Evolutionary conservation across 495 filamentous ascomycete genomes (phyloP).

Genomic region (Aspergillus cristatus): DNA sequence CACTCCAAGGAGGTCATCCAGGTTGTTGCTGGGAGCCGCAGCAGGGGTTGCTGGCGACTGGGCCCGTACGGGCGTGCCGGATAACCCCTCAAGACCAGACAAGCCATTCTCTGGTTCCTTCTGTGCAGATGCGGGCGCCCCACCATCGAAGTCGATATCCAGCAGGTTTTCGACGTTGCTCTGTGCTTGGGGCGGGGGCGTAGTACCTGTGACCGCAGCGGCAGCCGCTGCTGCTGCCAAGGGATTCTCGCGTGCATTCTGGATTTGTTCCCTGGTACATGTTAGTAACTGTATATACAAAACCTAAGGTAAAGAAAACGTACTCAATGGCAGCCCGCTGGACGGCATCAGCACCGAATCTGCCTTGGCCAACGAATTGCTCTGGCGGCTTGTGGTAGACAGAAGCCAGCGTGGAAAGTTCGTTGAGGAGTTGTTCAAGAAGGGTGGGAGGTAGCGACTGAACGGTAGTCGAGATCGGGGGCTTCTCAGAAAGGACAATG

Average conservation of each 20-base stretch:
- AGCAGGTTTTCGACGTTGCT: conserved; percentile 89
- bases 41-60: conserved; percentile 47
- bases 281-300: conserved; percentile 7
- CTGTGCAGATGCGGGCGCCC: conserved; percentile 80
- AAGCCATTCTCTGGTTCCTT: conserved; percentile 52
- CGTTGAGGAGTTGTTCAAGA: conserved; percentile 75
- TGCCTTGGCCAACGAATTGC: conserved; percentile 90
- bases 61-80: conserved; percentile 72
- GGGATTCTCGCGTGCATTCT: conserved; percentile 89
- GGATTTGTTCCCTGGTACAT: conserved; percentile 58
- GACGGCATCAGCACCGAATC: conserved; percentile 88
- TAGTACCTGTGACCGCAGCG: conserved; percentile 50
- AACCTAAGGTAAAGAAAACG: conserved; percentile 8
- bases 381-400: conserved; percentile 99
- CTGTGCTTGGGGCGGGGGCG: conserved; percentile 44
- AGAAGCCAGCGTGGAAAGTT: conserved; percentile 92
- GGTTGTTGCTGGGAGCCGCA: conserved; percentile 50
- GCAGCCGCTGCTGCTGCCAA: conserved; percentile 77
- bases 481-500: conserved; percentile 89
- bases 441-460: conserved; percentile 72
- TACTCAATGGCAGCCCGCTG: conserved; percentile 90
- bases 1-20: conserved; percentile 88
- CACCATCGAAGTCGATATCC: conserved; percentile 97
- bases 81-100: conserved; percentile 63
- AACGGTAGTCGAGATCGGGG: conserved; percentile 88